Base-by-base conservation (phyloP, 2,329 filamentous ascomycete species). In the Alternaria sp. region DNA sequence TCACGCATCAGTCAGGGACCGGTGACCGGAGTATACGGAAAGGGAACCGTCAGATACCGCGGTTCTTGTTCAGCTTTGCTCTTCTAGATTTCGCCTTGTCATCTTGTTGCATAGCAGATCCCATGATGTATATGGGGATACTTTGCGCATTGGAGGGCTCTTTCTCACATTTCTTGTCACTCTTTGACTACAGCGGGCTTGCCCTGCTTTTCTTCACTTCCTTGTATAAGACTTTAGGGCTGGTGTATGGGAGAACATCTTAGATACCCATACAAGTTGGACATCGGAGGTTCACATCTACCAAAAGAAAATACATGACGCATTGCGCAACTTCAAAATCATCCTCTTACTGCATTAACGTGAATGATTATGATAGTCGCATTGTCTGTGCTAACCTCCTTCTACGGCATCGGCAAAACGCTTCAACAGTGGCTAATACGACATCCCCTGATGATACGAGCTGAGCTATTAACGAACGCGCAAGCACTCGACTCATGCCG, bases 181-280 rank as follows among this genome's bases (percentile, higher is more conserved):
- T 78, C 75, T 23, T 72, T 73, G 26, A 56, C 58, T 55, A 55
- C 5, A 53, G 49, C 30, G 15, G 49, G 49, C 49, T 53, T 53
- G 49, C 20, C 49, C 28, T 15, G 49, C 28, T 53, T 43, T 41
- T 64, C 55, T 64, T 60, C 61, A 60, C 66, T 71, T 71, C 66
- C 23, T 59, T 76, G 72, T 78, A 74, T 62, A 76, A 63, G 60
- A 71, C 63, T 66, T 70, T 70, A 65, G 67, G 71, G 61, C 62
- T 58, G 63, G 62, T 64, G 55, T 64, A 62, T 62, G 64, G 62
- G 60, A 58, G 15, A 57, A 49, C 26, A 65, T 64, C 43, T 53
- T 28, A 65, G 66, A 71, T 69, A 73, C 65, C 69, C 59, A 61
- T 61, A 64, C 59, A 53, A 41, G 47, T 61, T 60, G 67, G 58